These are phyloP conservation scores for Hemisphaericaspora xylanilytica DNA, from an alignment of 1,139 yeast species.

Conservation along the genomic window DNA sequence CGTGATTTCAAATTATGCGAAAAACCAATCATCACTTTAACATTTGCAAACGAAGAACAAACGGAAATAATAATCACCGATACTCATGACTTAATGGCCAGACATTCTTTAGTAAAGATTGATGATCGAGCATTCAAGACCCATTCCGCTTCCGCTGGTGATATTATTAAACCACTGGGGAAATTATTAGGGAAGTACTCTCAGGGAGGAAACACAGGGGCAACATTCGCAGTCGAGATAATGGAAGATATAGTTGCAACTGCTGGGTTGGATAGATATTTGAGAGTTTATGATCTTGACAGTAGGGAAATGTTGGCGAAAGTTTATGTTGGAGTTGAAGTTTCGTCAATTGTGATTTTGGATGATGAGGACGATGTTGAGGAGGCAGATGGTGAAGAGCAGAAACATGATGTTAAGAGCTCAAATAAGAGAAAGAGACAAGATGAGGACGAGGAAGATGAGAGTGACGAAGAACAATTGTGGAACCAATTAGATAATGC, in stretches of 20 bases:
- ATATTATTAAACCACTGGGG: constrained; percentile 35
- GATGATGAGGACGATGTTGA: constrained; percentile 43
- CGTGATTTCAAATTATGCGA: constrained; percentile 47
- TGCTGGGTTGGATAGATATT: constrained; percentile 86
- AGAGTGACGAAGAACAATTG: constrained; percentile 31
- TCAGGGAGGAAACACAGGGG: constrained; percentile 48
- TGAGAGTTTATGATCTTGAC: constrained; percentile 66
- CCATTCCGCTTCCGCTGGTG: constrained; percentile 46
- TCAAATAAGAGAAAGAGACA: constrained; percentile 22
- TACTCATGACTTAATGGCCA: constrained; percentile 53
- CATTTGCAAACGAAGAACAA: constrained; percentile 31
- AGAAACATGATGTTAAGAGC: constrained; percentile 15
- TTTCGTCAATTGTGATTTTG: constrained; percentile 55
- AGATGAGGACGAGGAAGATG: constrained; percentile 23
- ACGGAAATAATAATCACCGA: constrained; percentile 54
- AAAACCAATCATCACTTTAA: constrained; percentile 44
- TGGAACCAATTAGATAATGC: constrained; percentile 37
- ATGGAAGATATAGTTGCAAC: constrained; percentile 38
- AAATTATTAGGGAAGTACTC: constrained; percentile 42
- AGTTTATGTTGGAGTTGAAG: constrained; percentile 72
- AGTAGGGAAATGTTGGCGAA: constrained; percentile 63
- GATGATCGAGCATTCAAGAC: constrained; percentile 39
- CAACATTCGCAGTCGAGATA: constrained; percentile 33
- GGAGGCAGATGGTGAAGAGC: constrained; percentile 18
- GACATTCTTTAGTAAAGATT: constrained; percentile 43